Conservation (phyloP, 164 flowering plant species). For the Houttuynia cordata region DNA sequence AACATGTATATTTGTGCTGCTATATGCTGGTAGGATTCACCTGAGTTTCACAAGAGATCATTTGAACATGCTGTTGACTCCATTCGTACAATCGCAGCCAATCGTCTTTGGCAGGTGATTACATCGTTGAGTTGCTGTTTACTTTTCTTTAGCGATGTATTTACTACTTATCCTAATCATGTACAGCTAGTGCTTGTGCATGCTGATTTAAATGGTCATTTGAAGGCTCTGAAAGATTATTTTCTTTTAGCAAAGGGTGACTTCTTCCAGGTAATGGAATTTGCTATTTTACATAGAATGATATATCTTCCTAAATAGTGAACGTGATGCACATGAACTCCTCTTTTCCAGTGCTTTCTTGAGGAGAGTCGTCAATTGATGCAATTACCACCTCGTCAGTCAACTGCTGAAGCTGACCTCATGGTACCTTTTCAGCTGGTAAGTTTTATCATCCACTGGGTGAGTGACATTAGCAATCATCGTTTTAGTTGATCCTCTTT, state of each 20-base stretch:
- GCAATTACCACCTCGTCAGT: conserved; percentile 94
- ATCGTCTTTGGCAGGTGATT: conserved; percentile 97
- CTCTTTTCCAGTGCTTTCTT: conserved; percentile 64
- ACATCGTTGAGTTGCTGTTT: conserved; percentile 6
- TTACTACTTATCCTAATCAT: conserved; percentile 11
- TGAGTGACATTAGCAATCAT: too few relatives aligned
- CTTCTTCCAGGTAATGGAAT: conserved; percentile 69
- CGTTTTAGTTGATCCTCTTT: too few relatives aligned
- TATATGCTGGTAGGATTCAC: conserved; percentile 46
- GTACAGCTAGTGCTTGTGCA: conserved; percentile 95
- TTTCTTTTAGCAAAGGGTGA: conserved; percentile 97
- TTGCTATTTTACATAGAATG: neutral
- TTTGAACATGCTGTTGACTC: conserved; percentile 79
- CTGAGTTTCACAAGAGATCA: conserved; percentile 95
- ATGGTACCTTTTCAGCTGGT: conserved; percentile 76
- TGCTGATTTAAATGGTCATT: conserved; percentile 93
- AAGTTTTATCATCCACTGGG: too few relatives aligned
- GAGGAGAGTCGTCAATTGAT: conserved; percentile 94
- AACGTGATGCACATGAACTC: neutral
- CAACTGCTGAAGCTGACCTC: conserved; percentile 97
- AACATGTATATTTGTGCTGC: conserved; percentile 2
- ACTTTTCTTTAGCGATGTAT: conserved; percentile 3
- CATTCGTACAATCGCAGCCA: conserved; percentile 74
- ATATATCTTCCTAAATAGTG: neutral
- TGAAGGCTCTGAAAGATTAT: conserved; percentile 92